Base-by-base conservation (phyloP, 805 yeast genomes). In the Candida gorgasii region DNA sequence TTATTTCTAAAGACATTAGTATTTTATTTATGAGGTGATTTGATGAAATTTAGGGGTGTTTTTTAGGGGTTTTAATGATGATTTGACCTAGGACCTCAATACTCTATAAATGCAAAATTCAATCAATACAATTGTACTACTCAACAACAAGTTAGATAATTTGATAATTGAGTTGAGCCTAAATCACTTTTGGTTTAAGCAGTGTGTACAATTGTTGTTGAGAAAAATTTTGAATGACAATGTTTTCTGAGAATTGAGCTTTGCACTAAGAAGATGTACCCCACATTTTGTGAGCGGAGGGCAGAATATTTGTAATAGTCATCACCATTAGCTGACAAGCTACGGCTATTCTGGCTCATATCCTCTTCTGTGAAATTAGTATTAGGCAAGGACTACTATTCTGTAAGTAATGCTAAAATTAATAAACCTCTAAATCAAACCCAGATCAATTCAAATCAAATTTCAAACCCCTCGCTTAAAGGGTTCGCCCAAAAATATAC, bases 1-100 rank as follows among this genome's bases (percentile, higher is more conserved):
- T 63, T 36, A 71, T 62, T 52, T 71, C 76, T 63, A 67, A 29
- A 42, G 39, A 24, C 39, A 36, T 24, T 36, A 36, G 39, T 36
- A 24, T n/a, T n/a, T 9, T 8, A 23, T 14, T 18, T 35, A 14
- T 14, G n/a, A 14, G 5, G 5, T 35, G 38, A 35, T 15, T 8
- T 35, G 13, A 22, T 23, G 11, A 11, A 11, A 6, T 20, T 20
- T 20, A 20, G 9, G 9, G 9, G 6, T 20, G 24, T 6, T 20
- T 20, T 20, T 20, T 20, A 9, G 6, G 24, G 24, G n/a, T n/a
- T n/a, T n/a, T n/a, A n/a, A n/a, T n/a, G n/a, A n/a, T 15, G 11
- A n/a, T 17, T 11, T 15, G 23, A 32, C 16, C 24, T 16, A 31
- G 12, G n/a, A 8, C 13, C 20, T 23, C 23, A 36, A 16, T 13